These are phyloP conservation scores for Tarenaya hassleriana DNA, from an alignment of 345 rosid genomes.

Conservation along the genomic window DNA sequence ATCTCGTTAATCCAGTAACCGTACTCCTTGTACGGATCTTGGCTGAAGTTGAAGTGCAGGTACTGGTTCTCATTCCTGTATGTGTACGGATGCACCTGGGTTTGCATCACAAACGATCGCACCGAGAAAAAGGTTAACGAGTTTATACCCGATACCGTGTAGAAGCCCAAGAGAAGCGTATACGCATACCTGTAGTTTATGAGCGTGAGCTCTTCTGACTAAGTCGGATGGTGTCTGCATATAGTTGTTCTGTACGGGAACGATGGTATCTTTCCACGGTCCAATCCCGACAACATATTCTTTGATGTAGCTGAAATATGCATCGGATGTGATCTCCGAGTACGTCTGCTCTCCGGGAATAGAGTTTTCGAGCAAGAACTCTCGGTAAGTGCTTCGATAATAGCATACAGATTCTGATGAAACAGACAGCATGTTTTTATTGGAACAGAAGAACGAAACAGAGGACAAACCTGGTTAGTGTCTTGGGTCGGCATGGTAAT, in stretches of 20 bases:
- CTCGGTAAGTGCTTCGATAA: neutral
- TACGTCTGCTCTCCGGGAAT: constrained; percentile 47
- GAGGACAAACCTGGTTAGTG: constrained; percentile 70
- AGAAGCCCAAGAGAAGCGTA: neutral
- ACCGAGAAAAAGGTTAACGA: constrained; percentile 12
- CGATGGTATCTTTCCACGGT: constrained; percentile 93
- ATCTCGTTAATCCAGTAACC: constrained; percentile 74
- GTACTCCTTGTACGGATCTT: constrained; percentile 72
- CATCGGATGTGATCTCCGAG: constrained; percentile 82
- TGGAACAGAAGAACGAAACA: neutral
- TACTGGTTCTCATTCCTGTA: constrained; percentile 55
- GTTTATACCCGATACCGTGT: constrained; percentile 1
- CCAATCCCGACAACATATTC: constrained; percentile 88
- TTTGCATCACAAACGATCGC: constrained; percentile 13
- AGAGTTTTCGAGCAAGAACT: neutral
- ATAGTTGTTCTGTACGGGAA: constrained; percentile 59
- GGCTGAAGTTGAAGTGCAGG: constrained; percentile 63
- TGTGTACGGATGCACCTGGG: constrained; percentile 91
- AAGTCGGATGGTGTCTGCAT: constrained; percentile 71
- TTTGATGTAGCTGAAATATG: constrained; percentile 61
- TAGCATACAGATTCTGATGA: neutral
- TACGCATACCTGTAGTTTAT: constrained; percentile 54
- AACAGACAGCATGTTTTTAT: neutral
- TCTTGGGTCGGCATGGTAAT: constrained; percentile 63
- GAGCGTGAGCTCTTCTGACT: constrained; percentile 76